Evolutionary conservation across 441 rosid species (phyloP), one percentile per base, ranked within the genome.

Genomic region (Pelargonium citronellum): DNA sequence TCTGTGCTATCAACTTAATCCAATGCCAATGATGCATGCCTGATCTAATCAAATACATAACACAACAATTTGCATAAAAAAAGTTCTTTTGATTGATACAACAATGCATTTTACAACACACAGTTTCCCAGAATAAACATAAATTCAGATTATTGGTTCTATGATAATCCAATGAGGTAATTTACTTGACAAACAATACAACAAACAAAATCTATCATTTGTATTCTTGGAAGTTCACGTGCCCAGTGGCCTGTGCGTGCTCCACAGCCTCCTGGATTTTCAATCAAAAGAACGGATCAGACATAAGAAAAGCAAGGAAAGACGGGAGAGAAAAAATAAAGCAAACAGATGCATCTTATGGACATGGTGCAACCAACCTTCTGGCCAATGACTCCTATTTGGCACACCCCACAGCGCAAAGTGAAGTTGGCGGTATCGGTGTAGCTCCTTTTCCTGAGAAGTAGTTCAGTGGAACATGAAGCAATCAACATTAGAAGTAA

Each of bases 211-310:
- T 34, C 43, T 9, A 60, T 87, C 88, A 91, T 81, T 79, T 85
- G 73, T 84, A 91, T 73, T 91, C 96, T 80, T 90, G 96, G 71
- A 91, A 95, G 81, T 91, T 95, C 62, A 81, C 91, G 84, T 90
- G 99, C 60, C 96, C 96, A 0, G 95, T 90, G 34, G 95, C 96
- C 79, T 85, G 92, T 30, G 99, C 97, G 81, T 95, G 96, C 77
- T 89, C 96, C 72, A 71, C 86, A 22, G 97, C 97, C 80, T 89
- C 97, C 97, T 93, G 84, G 66, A 69, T 0, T 37, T 67, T 43
- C 3, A 41, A 64, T 1, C 13, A 13, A 62, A 34, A 17, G 10
- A 17, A 16, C n/a, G 10, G n/a, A 17, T 13, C 51, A 6, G 27
- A 51, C 12, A 27, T 5, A 24, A 27, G 16, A 12, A 3, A 16